Conservation (phyloP, 495 filamentous ascomycete species). For the Emericellopsis terricola region DNA sequence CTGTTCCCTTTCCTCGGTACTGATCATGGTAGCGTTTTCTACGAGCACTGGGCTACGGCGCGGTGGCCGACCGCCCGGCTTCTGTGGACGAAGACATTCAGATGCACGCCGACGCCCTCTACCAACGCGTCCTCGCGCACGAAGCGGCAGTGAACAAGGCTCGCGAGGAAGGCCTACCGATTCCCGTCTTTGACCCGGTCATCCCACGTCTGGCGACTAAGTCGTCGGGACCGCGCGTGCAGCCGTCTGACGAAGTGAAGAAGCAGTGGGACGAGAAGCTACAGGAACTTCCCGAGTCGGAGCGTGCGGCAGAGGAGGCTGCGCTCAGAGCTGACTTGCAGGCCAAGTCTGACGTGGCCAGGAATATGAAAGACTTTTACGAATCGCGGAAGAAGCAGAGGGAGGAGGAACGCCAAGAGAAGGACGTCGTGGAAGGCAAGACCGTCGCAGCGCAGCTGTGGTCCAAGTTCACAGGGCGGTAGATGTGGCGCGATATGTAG, state of each 20-base stretch:
- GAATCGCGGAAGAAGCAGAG: slow-evolving; percentile 38
- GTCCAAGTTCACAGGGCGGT: background rate
- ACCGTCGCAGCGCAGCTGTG: background rate
- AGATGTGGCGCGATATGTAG: background rate
- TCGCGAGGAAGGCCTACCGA: slow-evolving; percentile 36
- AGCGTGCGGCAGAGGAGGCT: slow-evolving; percentile 47
- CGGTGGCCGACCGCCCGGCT: slow-evolving; percentile 36
- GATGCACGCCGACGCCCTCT: slow-evolving; percentile 83
- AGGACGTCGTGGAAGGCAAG: background rate
- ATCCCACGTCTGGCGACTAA: slow-evolving; percentile 13
- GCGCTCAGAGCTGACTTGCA: slow-evolving; percentile 41
- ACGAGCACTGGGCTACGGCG: slow-evolving; percentile 79
- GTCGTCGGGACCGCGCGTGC: slow-evolving; percentile 3
- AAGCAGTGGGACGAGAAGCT: slow-evolving; percentile 32
- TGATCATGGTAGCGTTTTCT: slow-evolving; percentile 59
- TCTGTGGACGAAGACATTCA: slow-evolving; percentile 79
- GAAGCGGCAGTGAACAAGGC: slow-evolving; percentile 51
- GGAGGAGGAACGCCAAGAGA: slow-evolving; percentile 4
- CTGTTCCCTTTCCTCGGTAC: background rate
- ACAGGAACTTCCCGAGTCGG: slow-evolving; percentile 39
- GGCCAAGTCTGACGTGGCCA: slow-evolving; percentile 34
- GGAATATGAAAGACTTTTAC: slow-evolving; percentile 33
- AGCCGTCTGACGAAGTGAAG: slow-evolving; percentile 16
- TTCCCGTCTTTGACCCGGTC: slow-evolving; percentile 28
- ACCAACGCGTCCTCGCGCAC: slow-evolving; percentile 66